phyloP scores from a whole-genome alignment of 2,329 filamentous ascomycete genomes.

The Ophiosphaerella narmari region DNA sequence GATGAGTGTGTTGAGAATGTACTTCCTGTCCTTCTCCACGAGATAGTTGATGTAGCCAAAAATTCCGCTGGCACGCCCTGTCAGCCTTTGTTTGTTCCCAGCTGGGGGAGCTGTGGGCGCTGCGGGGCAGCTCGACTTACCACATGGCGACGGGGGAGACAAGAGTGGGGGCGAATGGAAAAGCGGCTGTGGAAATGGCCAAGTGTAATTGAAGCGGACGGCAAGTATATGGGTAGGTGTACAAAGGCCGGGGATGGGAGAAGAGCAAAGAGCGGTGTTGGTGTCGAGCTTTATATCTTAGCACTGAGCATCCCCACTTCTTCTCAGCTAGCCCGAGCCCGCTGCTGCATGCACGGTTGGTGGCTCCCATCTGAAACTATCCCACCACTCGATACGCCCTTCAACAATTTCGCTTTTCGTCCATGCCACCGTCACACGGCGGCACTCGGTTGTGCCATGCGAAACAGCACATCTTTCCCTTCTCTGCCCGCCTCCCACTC shows the following conservation, averaged over 20 bases:
- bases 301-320: conserved; percentile 30
- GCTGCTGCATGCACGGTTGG: conserved; percentile 30
- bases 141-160: conserved; percentile 44
- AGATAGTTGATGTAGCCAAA: conserved; percentile 99
- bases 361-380: conserved; percentile 22
- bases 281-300: conserved; percentile 44
- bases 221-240: conserved; percentile 20
- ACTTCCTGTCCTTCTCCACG: conserved; percentile 97
- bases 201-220: conserved; percentile 15
- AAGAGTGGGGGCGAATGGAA: conserved; percentile 26
- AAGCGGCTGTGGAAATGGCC: conserved; percentile 35
- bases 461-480: conserved; percentile 21
- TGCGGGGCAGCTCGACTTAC: conserved; percentile 35
- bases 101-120: background rate
- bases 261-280: conserved; percentile 42
- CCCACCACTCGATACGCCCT: conserved; percentile 13
- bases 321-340: conserved; percentile 31
- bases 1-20: conserved; percentile 92
- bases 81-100: conserved; percentile 23
- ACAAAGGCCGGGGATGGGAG: conserved; percentile 28
- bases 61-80: conserved; percentile 70
- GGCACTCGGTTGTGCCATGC: background rate
- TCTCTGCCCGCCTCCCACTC: conserved; percentile 10
- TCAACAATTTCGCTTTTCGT: conserved; percentile 26
- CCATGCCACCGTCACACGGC: conserved; percentile 14